Evolutionary conservation across 345 rosid genomes (phyloP), one percentile per base, ranked within the genome.

Genomic region (Linum tenue): DNA sequence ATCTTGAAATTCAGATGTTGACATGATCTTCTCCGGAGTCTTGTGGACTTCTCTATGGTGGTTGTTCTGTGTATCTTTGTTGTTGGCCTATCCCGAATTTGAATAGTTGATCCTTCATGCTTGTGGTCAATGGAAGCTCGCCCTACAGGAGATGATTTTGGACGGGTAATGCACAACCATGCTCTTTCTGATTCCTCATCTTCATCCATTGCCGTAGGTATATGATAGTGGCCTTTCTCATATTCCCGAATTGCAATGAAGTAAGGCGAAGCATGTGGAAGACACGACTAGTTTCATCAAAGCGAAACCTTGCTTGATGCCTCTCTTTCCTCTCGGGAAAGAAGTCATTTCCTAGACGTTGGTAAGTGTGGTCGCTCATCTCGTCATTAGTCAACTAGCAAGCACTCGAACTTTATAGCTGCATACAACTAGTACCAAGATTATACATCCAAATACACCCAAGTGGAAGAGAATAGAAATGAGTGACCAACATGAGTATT

Each of bases 331-430:
- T 85, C 75, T 66, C 83, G 22, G 85, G 86, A 70, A 87, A 85
- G 79, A 84, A 81, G 75, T 83, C 86, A 62, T 81, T 85, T 63
- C 90, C 90, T 42, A 87, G 69, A 78, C 85, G 87, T 65, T 83
- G 90, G 78, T 85, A 87, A 39, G 78, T 80, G 73, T 87, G 94
- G 72, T 86, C 94, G 78, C 90, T 78, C 90, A 85, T 87, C 82
- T 87, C 94, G 58, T 87, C 90, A 1, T 87, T 87, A 42, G 88
- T 83, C 73, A 22, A 87, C 84, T n/a, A 87, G 35, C 58, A 87
- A 76, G 70, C 88, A 75, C 75, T 74, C 85, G 67, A 75, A 83
- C 79, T 80, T 87, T 67, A 87, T 81, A 68, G 90, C 90, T 72
- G 90, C 90, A 79, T 85, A 87, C 72, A 87, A 76, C 94, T 90